phyloP scores from a whole-genome alignment of 176 grass and related monocot species.

The Triticum turgidum region DNA sequence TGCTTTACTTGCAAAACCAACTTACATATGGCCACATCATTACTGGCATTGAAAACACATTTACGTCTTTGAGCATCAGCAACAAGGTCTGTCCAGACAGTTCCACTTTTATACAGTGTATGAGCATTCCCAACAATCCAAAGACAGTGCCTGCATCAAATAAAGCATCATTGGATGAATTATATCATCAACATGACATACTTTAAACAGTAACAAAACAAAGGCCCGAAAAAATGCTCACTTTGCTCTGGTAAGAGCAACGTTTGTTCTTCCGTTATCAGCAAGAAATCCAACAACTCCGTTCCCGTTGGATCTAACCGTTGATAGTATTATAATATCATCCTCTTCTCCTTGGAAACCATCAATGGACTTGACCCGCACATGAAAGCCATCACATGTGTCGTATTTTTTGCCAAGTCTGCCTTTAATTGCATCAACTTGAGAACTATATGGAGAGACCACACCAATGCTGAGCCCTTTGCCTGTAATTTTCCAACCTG shows the following conservation, averaged over 20 bases:
- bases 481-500: constrained; percentile 37
- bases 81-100: constrained; percentile 63
- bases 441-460: constrained; percentile 64
- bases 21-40: constrained; percentile 38
- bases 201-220: not conserved
- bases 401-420: constrained; percentile 34
- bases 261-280: constrained; percentile 62
- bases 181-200: not conserved
- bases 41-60: constrained; percentile 50
- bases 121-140: constrained; percentile 74
- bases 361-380: not conserved
- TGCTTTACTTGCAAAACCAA: constrained; percentile 60
- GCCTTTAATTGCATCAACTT: constrained; percentile 51
- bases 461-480: constrained; percentile 52
- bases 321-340: not conserved
- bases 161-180: constrained; percentile 3
- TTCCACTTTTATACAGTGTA: constrained; percentile 48
- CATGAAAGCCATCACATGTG: not conserved
- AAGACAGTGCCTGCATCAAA: constrained; percentile 70
- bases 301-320: not conserved
- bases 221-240: constrained; percentile 8
- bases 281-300: not conserved
- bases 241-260: constrained; percentile 80
- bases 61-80: constrained; percentile 42
- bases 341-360: not conserved